Conservation (phyloP, 1,284 basidiomycete species). For the Marasmius sp. region DNA sequence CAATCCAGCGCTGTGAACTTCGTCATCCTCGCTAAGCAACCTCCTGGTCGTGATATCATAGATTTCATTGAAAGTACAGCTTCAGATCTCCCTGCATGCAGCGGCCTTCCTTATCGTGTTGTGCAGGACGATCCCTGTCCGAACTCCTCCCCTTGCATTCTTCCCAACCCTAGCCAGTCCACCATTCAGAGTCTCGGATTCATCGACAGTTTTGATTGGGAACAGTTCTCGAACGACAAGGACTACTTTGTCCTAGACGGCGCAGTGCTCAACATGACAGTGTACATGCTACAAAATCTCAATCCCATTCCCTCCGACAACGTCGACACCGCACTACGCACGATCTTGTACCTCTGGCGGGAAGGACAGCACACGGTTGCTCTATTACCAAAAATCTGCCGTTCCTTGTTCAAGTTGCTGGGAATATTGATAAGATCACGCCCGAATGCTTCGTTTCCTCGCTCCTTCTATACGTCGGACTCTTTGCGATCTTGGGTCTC, state of each 20-base stretch:
- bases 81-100: constrained; percentile 65
- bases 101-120: constrained; percentile 57
- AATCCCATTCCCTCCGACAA: constrained; percentile 68
- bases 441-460: constrained; percentile 94
- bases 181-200: constrained; percentile 65
- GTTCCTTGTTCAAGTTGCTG: constrained; percentile 86
- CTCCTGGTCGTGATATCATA: constrained; percentile 88
- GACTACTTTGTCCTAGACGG: constrained; percentile 92
- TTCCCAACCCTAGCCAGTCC: constrained; percentile 56
- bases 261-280: constrained; percentile 88
- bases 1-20: constrained; percentile 58
- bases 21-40: constrained; percentile 51
- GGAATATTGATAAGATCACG: constrained; percentile 94
- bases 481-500: constrained; percentile 89
- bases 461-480: constrained; percentile 88
- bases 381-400: constrained; percentile 69
- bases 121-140: constrained; percentile 79
- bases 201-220: constrained; percentile 84
- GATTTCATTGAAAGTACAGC: constrained; percentile 74
- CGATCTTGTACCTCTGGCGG: constrained; percentile 66
- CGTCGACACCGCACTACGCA: constrained; percentile 85
- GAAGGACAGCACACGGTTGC: constrained; percentile 88
- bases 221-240: constrained; percentile 65
- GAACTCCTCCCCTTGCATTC: constrained; percentile 54
- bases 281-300: constrained; percentile 82